Percentiles rank a stretch among this genome's conserved stretches.
These are phyloP conservation scores for Jatropha curcas DNA, from an alignment of 345 rosid species.

Conservation along the genomic window DNA sequence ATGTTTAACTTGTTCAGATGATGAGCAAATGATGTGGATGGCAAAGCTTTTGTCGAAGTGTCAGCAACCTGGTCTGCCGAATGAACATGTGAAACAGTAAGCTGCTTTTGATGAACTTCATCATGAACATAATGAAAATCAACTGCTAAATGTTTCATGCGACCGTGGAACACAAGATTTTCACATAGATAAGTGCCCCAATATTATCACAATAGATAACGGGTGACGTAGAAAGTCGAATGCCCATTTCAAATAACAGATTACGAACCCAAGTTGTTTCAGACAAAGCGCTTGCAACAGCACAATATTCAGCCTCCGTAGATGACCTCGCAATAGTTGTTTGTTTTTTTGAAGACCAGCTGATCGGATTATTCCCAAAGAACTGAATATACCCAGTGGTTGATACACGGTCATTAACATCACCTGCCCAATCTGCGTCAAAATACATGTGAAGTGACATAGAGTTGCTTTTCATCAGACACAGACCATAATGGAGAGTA, in stretches of 20 bases:
- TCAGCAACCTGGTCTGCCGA: too few relatives aligned
- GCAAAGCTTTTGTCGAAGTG: too few relatives aligned
- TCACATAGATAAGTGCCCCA: neutral
- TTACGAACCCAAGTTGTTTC: neutral
- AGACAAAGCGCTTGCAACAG: neutral
- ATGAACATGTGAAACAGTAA: too few relatives aligned
- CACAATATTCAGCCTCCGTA: too few relatives aligned
- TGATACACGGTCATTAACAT: too few relatives aligned
- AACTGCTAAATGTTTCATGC: too few relatives aligned
- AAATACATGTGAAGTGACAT: neutral
- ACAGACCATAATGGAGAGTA: neutral
- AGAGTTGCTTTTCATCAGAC: neutral
- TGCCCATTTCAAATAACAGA: neutral
- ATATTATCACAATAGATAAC: neutral
- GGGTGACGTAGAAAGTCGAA: neutral
- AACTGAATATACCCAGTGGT: neutral
- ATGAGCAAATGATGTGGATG: too few relatives aligned
- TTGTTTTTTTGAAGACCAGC: too few relatives aligned
- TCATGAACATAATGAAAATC: too few relatives aligned
- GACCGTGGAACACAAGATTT: neutral
- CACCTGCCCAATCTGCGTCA: neutral
- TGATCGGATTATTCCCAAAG: neutral
- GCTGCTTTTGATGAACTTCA: too few relatives aligned
- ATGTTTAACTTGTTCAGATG: too few relatives aligned
- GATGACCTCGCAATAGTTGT: too few relatives aligned